phyloP scores from a whole-genome alignment of 139 green algal genomes.

The Desmodesmus armatus region DNA sequence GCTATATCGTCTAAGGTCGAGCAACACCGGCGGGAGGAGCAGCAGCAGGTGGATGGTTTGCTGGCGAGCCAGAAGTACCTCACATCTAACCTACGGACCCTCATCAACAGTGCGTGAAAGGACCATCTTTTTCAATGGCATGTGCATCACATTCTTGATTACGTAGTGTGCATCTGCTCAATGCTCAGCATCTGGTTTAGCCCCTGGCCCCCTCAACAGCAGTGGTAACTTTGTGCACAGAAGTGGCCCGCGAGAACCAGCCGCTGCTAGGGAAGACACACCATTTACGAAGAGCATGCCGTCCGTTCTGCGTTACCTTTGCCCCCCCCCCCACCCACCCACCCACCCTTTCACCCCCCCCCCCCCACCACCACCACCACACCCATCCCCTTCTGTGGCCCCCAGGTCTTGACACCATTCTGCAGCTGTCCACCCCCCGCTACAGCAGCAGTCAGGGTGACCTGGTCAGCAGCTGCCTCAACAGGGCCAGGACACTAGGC shows the following conservation, averaged over 20 bases:
- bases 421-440: neutral
- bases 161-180: neutral
- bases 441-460: constrained; percentile 23
- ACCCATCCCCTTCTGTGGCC: neutral
- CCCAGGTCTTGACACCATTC: neutral
- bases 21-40: neutral
- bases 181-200: neutral
- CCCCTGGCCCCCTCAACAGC: neutral
- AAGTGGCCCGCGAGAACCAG: neutral
- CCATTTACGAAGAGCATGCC: neutral
- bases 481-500: neutral
- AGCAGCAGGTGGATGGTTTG: constrained; percentile 5
- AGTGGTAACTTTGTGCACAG: neutral
- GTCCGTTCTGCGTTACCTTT: neutral
- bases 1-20: neutral
- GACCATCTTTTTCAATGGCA: neutral
- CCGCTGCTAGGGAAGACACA: neutral
- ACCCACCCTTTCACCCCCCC: neutral
- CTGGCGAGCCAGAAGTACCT: constrained; percentile 25
- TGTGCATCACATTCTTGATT: neutral
- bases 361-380: neutral
- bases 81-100: neutral
- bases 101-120: constrained; percentile 17
- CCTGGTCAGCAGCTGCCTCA: neutral
- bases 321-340: neutral